Evolutionary conservation across 2,329 filamentous ascomycete species (phyloP).

Genomic region (Exophiala oligosperma): DNA sequence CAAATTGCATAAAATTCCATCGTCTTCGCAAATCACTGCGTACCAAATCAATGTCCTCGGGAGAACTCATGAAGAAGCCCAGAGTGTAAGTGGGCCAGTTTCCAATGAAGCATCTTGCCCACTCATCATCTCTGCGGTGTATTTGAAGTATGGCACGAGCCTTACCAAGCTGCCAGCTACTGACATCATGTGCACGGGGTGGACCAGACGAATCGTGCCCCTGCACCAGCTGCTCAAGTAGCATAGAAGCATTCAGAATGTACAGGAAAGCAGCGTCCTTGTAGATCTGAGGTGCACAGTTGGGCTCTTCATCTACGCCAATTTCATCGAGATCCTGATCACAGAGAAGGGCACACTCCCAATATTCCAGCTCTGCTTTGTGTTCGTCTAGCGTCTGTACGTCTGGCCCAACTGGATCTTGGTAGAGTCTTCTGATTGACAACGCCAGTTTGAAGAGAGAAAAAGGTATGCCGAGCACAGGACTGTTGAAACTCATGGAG

Average conservation of each 20-base stretch:
- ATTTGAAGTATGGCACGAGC: constrained; percentile 6
- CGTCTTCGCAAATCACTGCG: constrained; percentile 10
- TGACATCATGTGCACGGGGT: constrained; percentile 2
- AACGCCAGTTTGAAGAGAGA: constrained; percentile 15
- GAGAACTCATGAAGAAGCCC: constrained; percentile 13
- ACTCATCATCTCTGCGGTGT: constrained; percentile 9
- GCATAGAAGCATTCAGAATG: constrained; percentile 17
- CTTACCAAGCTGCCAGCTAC: constrained; percentile 16
- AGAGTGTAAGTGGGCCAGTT: constrained; percentile 20
- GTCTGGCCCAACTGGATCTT: constrained; percentile 9
- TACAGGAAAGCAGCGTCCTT: constrained; percentile 17
- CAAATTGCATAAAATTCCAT: constrained; percentile 11
- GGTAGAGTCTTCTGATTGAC: constrained; percentile 15
- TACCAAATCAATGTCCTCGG: constrained; percentile 10
- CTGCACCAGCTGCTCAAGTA: constrained; percentile 12
- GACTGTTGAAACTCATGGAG: constrained; percentile 18
- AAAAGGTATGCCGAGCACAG: constrained; percentile 18
- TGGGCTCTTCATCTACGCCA: background rate
- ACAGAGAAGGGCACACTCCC: constrained; percentile 11
- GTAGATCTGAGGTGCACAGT: constrained; percentile 6
- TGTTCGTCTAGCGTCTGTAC: constrained; percentile 13
- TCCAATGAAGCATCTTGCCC: constrained; percentile 15
- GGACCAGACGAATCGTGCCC: background rate
- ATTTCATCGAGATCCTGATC: constrained; percentile 6
- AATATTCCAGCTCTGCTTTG: constrained; percentile 15